phyloP scores from a whole-genome alignment of 164 flowering plant species.

The Kalanchoe fedtschenkoi region DNA sequence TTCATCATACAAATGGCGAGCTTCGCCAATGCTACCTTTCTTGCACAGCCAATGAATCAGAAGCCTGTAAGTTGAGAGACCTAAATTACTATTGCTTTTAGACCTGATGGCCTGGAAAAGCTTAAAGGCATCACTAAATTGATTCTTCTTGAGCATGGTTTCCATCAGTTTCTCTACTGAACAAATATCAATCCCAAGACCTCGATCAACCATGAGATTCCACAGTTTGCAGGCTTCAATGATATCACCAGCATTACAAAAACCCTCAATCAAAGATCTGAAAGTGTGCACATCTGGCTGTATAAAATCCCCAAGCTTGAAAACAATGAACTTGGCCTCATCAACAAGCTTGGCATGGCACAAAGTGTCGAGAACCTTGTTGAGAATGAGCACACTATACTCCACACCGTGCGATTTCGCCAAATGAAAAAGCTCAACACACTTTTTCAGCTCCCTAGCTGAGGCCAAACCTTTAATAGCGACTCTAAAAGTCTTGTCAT shows the following conservation, averaged over 20 bases:
- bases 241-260: constrained; percentile 60
- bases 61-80: constrained; percentile 51
- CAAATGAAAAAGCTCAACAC: constrained; percentile 70
- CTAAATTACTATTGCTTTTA: constrained; percentile 34
- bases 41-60: constrained; percentile 74
- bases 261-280: constrained; percentile 51
- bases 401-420: constrained; percentile 44
- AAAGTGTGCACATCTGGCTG: constrained; percentile 47
- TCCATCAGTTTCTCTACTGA: constrained; percentile 57
- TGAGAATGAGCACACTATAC: constrained; percentile 46
- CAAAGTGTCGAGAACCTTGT: constrained; percentile 46
- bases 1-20: constrained; percentile 47
- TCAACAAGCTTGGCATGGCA: constrained; percentile 45
- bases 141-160: constrained; percentile 53
- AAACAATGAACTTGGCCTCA: constrained; percentile 57
- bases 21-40: constrained; percentile 40
- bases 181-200: constrained; percentile 42
- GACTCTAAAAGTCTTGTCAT: constrained; percentile 41
- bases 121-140: constrained; percentile 51
- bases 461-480: constrained; percentile 47
- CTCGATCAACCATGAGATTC: constrained; percentile 74
- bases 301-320: constrained; percentile 45
- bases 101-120: constrained; percentile 43
- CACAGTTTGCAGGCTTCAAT: constrained; percentile 75
- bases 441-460: constrained; percentile 73